Conservation (phyloP, 2,329 filamentous ascomycete species). For the Metarhizium brunneum region DNA sequence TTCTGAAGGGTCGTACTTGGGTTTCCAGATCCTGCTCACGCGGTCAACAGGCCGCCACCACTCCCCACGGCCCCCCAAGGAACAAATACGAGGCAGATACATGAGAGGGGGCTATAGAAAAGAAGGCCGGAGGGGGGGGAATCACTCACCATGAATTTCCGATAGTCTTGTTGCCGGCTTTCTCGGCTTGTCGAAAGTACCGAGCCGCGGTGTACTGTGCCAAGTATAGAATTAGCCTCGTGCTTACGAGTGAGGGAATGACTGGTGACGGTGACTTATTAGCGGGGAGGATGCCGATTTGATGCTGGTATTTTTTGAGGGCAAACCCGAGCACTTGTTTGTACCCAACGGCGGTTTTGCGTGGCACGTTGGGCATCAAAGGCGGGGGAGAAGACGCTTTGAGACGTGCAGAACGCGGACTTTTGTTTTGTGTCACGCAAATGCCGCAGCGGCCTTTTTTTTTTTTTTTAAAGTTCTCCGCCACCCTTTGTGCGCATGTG, state of each 20-base stretch:
- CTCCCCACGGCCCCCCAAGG: not conserved
- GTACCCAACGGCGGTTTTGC: too few species aligned
- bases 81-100: constrained; percentile 1
- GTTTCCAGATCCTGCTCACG: constrained; percentile 82
- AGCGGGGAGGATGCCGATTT: not conserved
- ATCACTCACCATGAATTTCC: constrained; percentile 85
- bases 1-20: constrained; percentile 65
- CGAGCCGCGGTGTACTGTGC: constrained; percentile 67
- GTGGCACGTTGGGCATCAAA: too few species aligned
- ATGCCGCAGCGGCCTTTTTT: too few species aligned
- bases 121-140: constrained; percentile 7
- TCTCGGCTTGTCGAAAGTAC: constrained; percentile 86
- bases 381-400: too few species aligned
- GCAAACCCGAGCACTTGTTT: too few species aligned
- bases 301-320: not conserved
- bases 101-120: constrained; percentile 1
- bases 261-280: not conserved
- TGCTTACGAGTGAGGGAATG: not conserved
- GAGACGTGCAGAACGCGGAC: too few species aligned
- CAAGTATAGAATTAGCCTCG: constrained; percentile 34
- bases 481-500: not conserved
- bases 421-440: too few species aligned
- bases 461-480: not conserved
- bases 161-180: constrained; percentile 78
- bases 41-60: constrained; percentile 1